These are phyloP conservation scores for Cudoniella acicularis DNA, from an alignment of 495 filamentous ascomycete species.

Conservation along the genomic window DNA sequence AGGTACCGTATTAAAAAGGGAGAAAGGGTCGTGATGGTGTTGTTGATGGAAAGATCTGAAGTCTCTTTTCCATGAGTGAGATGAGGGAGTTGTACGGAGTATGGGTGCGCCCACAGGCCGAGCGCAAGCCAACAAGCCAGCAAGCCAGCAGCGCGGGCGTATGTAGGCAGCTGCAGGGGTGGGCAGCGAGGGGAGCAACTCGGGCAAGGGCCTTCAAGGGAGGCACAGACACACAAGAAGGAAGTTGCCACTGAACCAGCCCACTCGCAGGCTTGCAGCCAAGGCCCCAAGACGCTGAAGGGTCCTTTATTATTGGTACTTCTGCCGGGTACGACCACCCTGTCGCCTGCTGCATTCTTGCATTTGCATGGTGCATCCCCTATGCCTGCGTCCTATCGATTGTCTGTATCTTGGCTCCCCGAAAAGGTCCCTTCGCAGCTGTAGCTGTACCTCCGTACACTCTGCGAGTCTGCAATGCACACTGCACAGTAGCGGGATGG, in stretches of 20 bases:
- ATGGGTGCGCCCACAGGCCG: neutral
- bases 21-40: constrained; percentile 7
- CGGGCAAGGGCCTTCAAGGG: no score
- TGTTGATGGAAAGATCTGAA: neutral
- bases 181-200: no score
- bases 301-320: neutral
- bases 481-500: neutral
- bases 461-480: neutral
- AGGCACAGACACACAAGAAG: no score
- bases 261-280: neutral
- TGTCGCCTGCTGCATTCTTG: neutral
- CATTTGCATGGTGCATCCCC: neutral
- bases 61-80: neutral
- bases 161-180: no score
- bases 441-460: neutral
- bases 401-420: no score
- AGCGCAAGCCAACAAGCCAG: neutral
- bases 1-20: constrained; percentile 2
- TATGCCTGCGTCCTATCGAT: neutral
- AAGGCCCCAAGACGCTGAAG: neutral
- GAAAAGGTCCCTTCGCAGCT: no score
- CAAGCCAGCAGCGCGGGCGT: no score
- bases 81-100: neutral
- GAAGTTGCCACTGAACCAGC: neutral
- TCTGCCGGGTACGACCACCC: neutral